Evolutionary conservation across 768 basidiomycete species (phyloP).

Genomic region (Leccinum variicolor): DNA sequence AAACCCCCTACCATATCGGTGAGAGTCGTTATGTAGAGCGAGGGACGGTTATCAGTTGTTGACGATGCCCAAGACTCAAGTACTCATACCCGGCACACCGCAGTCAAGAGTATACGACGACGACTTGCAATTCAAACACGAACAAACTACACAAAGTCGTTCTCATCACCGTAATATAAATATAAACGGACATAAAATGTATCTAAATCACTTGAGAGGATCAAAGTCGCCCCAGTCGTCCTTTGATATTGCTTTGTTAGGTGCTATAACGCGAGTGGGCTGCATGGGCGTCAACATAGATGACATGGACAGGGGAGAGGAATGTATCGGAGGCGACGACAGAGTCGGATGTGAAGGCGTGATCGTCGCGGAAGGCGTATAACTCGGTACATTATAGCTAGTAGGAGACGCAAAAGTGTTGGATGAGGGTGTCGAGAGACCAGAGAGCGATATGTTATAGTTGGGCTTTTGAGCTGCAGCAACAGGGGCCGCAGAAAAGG

Average conservation of each 20-base stretch:
- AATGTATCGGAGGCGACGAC: conserved; percentile 29
- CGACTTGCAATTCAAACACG: conserved; percentile 20
- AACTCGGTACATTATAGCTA: conserved; percentile 12
- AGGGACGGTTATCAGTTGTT: not conserved
- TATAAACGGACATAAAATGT: not conserved
- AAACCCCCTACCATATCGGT: conserved; percentile 10
- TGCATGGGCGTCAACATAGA: conserved; percentile 59
- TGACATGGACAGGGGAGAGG: conserved; percentile 39
- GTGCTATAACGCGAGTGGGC: conserved; percentile 38
- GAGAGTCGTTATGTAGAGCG: not conserved
- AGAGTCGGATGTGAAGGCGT: conserved; percentile 20
- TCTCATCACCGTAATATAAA: not conserved
- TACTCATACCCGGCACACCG: conserved; percentile 5
- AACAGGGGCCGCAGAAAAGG: conserved; percentile 7
- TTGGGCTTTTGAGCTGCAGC: conserved; percentile 44
- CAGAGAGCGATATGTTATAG: conserved; percentile 50
- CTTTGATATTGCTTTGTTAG: conserved; percentile 52
- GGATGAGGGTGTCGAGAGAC: conserved; percentile 23
- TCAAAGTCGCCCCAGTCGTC: conserved; percentile 83
- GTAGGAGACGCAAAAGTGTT: conserved; percentile 9
- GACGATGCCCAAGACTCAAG: not conserved
- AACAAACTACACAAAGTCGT: conserved; percentile 16
- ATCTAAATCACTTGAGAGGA: conserved; percentile 39
- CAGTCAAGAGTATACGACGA: not conserved
- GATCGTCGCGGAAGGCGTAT: conserved; percentile 15